A percentile compares a stretch with the other conserved stretches of the same genome.
phyloP scores from a whole-genome alignment of 257 asterid species.

The Primulina huaijiensis region DNA sequence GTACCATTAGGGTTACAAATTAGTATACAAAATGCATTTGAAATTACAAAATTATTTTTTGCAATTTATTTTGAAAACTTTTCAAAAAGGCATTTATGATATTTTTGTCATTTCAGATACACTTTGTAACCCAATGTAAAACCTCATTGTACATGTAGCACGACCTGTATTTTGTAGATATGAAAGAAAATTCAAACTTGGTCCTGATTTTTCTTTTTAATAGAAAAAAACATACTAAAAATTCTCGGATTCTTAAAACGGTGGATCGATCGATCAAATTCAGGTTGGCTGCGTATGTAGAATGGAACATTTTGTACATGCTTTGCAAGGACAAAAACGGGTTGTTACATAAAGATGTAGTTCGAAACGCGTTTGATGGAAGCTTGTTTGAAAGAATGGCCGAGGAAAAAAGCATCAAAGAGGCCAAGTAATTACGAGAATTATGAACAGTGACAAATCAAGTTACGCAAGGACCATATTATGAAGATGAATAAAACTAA shows the following conservation, averaged over 20 bases:
- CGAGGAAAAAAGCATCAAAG: conserved; percentile 47
- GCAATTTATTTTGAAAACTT: too few relatives aligned
- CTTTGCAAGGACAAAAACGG: conserved; percentile 78
- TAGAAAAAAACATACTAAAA: too few relatives aligned
- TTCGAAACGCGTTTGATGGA: conserved; percentile 71
- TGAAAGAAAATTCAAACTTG: too few relatives aligned
- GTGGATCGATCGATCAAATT: not conserved
- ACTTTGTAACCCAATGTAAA: too few relatives aligned
- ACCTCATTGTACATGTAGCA: too few relatives aligned
- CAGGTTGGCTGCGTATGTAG: conserved; percentile 66
- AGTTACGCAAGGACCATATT: too few relatives aligned
- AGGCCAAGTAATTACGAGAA: conserved; percentile 27
- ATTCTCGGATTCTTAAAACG: not conserved
- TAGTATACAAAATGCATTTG: too few relatives aligned
- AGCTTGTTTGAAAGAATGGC: conserved; percentile 74
- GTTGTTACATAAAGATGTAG: conserved; percentile 47
- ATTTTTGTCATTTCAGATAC: too few relatives aligned
- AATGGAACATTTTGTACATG: conserved; percentile 64
- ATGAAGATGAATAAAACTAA: not conserved
- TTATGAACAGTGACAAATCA: not conserved
- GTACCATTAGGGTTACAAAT: too few relatives aligned
- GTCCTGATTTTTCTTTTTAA: too few relatives aligned
- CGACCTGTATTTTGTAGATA: not conserved
- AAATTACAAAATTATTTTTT: too few relatives aligned
- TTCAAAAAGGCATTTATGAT: too few relatives aligned